Conservation (phyloP, 1,284 basidiomycete genomes). For the Athelia sp. region DNA sequence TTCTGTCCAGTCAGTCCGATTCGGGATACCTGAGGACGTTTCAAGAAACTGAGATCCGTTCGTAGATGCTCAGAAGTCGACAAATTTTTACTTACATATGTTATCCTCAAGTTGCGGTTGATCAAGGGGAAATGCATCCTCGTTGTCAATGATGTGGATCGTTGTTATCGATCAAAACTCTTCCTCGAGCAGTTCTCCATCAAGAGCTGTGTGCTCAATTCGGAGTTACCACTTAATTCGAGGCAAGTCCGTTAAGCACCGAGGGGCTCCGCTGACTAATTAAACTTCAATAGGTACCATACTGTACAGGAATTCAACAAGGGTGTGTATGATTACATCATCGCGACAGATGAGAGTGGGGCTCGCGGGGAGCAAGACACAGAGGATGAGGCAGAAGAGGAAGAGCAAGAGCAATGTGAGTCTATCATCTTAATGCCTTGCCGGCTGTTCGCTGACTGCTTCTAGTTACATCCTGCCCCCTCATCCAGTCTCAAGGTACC, state of each 20-base stretch:
- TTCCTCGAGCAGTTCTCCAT: constrained; percentile 98
- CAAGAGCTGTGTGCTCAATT: constrained; percentile 94
- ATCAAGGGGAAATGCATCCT: constrained; percentile 96
- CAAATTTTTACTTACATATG: constrained; percentile 94
- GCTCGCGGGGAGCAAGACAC: constrained; percentile 49
- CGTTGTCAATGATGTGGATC: constrained; percentile 96
- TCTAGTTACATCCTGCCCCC: constrained; percentile 47
- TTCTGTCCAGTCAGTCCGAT: constrained; percentile 55
- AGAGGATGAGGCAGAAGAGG: constrained; percentile 35
- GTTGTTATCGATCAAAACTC: constrained; percentile 91
- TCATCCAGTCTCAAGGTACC: no score
- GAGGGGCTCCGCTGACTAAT: no score
- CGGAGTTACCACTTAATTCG: constrained; percentile 93
- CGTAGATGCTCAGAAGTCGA: constrained; percentile 88
- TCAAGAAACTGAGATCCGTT: constrained; percentile 7
- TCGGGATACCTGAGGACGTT: constrained; percentile 3
- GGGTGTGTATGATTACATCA: constrained; percentile 98
- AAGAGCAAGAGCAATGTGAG: constrained; percentile 37
- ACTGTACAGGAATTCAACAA: constrained; percentile 99
- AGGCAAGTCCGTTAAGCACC: no score
- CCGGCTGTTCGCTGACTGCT: constrained; percentile 4
- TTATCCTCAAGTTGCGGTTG: constrained; percentile 91
- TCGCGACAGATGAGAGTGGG: constrained; percentile 90
- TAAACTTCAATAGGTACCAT: constrained; percentile 65
- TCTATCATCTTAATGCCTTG: not conserved